phyloP scores from a whole-genome alignment of 1,284 basidiomycete species.

The Malassezia cuniculi region DNA sequence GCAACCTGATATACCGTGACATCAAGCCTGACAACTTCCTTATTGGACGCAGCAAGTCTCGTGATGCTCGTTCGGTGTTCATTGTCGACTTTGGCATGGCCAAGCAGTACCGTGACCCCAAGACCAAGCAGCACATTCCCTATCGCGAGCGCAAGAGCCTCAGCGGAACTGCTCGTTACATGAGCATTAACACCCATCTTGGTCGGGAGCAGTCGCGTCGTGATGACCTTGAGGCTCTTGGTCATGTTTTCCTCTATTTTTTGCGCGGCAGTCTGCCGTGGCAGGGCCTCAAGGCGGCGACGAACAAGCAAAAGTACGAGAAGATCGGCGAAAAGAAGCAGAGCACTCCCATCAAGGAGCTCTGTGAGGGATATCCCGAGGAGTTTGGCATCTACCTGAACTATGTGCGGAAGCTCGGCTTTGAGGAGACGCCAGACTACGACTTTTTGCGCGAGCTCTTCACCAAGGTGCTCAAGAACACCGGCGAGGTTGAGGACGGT shows the following conservation, averaged over 20 bases:
- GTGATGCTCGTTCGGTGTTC: conserved; percentile 70
- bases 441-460: conserved; percentile 86
- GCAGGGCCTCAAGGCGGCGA: conserved; percentile 91
- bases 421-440: conserved; percentile 90
- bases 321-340: conserved; percentile 99
- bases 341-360: conserved; percentile 82
- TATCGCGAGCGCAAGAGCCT: conserved; percentile 88
- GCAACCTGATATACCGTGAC: conserved; percentile 91
- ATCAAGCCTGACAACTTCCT: conserved; percentile 97
- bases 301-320: conserved; percentile 97
- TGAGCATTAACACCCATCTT: conserved; percentile 93
- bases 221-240: conserved; percentile 85
- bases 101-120: conserved; percentile 91
- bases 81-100: conserved; percentile 93
- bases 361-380: conserved; percentile 86
- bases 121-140: conserved; percentile 91
- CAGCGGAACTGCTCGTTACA: conserved; percentile 79
- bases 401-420: conserved; percentile 73
- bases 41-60: conserved; percentile 77
- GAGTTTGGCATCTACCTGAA: conserved; percentile 78
- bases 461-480: conserved; percentile 75
- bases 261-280: conserved; percentile 76
- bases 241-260: conserved; percentile 98
- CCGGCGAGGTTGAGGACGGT: conserved; percentile 72
- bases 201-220: conserved; percentile 86